These are phyloP conservation scores for Pythium aristosporum DNA, from an alignment of 352 stramenopile species.

Conservation along the genomic window DNA sequence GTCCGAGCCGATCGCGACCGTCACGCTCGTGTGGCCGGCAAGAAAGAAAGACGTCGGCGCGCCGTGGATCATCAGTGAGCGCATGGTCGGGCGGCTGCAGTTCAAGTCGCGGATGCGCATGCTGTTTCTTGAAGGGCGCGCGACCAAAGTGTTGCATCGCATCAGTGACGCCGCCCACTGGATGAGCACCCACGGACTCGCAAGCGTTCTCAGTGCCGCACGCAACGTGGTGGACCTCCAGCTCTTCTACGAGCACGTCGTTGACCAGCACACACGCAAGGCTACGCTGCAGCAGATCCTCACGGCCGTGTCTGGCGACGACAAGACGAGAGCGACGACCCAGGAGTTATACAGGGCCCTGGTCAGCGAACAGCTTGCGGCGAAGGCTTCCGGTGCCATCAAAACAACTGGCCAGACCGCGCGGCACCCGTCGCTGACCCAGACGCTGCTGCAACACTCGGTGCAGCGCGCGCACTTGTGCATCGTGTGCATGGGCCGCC, in stretches of 20 bases:
- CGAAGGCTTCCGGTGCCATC: not conserved
- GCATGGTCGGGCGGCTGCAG: too few species aligned
- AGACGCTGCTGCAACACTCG: constrained; percentile 19
- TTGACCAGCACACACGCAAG: constrained; percentile 13
- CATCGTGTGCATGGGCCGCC: constrained; percentile 17
- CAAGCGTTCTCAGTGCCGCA: not conserved
- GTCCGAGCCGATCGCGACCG: too few species aligned
- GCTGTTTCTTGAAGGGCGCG: constrained; percentile 19
- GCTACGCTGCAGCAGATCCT: constrained; percentile 16
- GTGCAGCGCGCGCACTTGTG: constrained; percentile 24
- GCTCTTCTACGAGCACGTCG: too few species aligned
- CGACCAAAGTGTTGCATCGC: constrained; percentile 18
- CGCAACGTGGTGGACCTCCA: constrained; percentile 36
- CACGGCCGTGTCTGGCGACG: not conserved
- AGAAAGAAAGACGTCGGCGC: too few species aligned
- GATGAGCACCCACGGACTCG: constrained; percentile 12
- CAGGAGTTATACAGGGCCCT: constrained; percentile 8
- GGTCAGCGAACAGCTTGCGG: not conserved
- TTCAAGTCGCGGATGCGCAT: too few species aligned
- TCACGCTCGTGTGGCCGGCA: too few species aligned
- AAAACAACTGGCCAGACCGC: not conserved
- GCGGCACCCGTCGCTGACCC: not conserved
- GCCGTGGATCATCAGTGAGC: too few species aligned
- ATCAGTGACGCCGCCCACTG: constrained; percentile 10
- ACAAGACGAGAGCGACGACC: not conserved